Percentiles rank a stretch among this genome's conserved stretches.
These are phyloP conservation scores for Antrodiella citrinella DNA, from an alignment of 768 basidiomycete genomes.

Conservation along the genomic window DNA sequence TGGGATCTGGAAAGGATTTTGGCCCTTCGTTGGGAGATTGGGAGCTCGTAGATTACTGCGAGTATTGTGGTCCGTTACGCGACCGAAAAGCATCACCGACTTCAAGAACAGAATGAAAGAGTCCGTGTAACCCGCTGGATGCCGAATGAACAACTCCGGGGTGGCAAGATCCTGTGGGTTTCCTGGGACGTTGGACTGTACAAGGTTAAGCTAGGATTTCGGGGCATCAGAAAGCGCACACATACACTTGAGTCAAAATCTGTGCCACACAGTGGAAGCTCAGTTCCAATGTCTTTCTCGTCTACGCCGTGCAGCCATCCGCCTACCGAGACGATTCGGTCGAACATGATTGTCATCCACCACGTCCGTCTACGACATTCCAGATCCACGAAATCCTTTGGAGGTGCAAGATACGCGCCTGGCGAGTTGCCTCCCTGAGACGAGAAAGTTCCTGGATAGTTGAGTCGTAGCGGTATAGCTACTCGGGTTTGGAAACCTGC, in stretches of 20 bases:
- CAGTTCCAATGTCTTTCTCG: slow-evolving; percentile 78
- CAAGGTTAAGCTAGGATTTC: neutral
- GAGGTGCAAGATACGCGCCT: slow-evolving; percentile 73
- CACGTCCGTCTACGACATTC: slow-evolving; percentile 77
- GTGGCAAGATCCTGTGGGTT: slow-evolving; percentile 71
- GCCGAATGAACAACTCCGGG: slow-evolving; percentile 57
- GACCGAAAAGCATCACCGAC: slow-evolving; percentile 76
- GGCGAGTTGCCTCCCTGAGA: slow-evolving; percentile 60
- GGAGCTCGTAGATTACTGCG: slow-evolving; percentile 61
- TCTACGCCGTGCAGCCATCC: slow-evolving; percentile 85
- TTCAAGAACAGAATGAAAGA: slow-evolving; percentile 78
- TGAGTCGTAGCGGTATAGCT: slow-evolving; percentile 72
- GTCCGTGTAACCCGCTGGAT: slow-evolving; percentile 74
- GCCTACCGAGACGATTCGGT: slow-evolving; percentile 60
- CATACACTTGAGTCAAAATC: slow-evolving; percentile 74
- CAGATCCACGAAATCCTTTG: slow-evolving; percentile 65
- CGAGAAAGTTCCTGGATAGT: slow-evolving; percentile 75
- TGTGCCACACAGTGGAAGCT: slow-evolving; percentile 63
- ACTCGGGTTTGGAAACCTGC: slow-evolving; percentile 80
- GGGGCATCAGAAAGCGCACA: slow-evolving; percentile 1
- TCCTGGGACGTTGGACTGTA: slow-evolving; percentile 49
- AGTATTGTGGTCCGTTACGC: slow-evolving; percentile 79
- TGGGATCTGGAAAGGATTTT: slow-evolving; percentile 59
- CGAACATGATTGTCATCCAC: slow-evolving; percentile 89
- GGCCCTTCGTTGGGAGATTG: slow-evolving; percentile 60